A percentile compares a stretch with the other conserved stretches of the same genome.
These are phyloP conservation scores for Entelexis sorbosivorans DNA, from an alignment of 1,139 yeast species.

Conservation along the genomic window DNA sequence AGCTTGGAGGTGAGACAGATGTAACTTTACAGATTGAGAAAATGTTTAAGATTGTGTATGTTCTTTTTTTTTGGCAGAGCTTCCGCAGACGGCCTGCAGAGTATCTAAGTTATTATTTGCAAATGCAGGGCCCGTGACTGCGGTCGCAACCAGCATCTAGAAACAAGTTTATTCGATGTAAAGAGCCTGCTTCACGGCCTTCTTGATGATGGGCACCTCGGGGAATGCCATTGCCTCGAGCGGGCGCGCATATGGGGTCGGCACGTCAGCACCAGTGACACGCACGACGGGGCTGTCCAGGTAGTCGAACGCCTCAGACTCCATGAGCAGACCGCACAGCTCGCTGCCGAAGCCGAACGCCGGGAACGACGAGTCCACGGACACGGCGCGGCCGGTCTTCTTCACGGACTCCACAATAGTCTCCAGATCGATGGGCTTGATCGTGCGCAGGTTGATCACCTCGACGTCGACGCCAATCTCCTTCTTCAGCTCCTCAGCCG, in stretches of 20 bases:
- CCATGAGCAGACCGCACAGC: conserved; percentile 96
- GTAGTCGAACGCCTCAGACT: conserved; percentile 95
- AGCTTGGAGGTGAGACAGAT: no score
- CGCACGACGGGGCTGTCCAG: conserved; percentile 98
- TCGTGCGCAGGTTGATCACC: conserved; percentile 89
- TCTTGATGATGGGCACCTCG: conserved; percentile 77
- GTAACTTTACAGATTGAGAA: no score
- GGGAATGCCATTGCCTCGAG: conserved; percentile 99
- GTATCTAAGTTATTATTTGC: conserved; percentile 5
- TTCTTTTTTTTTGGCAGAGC: not conserved
- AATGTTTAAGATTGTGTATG: not conserved
- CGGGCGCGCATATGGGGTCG: conserved; percentile 95
- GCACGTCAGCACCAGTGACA: conserved; percentile 98
- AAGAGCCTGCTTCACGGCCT: conserved; percentile 84
- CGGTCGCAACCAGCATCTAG: not conserved
- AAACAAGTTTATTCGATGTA: conserved; percentile 39
- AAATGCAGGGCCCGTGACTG: not conserved
- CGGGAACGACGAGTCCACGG: conserved; percentile 97
- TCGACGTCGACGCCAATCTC: conserved; percentile 84
- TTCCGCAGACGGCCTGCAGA: not conserved
- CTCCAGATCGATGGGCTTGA: conserved; percentile 90
- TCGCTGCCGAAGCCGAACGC: conserved; percentile 98
- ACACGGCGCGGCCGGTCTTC: conserved; percentile 92
- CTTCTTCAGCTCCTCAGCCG: conserved; percentile 77
- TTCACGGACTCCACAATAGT: conserved; percentile 78